Percentiles rank a stretch among this genome's conserved stretches.
phyloP scores from a whole-genome alignment of 768 basidiomycete species.

The Suillus clintonianus region DNA sequence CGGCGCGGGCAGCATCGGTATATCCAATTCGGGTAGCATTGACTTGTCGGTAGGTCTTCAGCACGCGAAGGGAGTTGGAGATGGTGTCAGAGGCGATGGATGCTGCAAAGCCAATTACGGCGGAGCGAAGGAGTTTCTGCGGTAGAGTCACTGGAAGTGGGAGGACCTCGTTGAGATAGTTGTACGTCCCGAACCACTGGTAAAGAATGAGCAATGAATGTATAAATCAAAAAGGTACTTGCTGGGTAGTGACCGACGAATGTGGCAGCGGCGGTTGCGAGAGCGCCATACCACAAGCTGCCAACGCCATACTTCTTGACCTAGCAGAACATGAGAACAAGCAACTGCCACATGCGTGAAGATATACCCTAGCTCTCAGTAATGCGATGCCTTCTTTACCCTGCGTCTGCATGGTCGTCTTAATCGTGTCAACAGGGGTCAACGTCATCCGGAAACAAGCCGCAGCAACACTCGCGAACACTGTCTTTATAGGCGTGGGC shows the following conservation, averaged over 20 bases:
- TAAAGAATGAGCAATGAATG: constrained; percentile 15
- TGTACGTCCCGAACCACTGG: constrained; percentile 87
- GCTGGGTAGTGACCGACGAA: constrained; percentile 93
- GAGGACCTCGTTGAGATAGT: constrained; percentile 67
- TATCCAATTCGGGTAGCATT: constrained; percentile 82
- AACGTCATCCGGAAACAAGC: constrained; percentile 89
- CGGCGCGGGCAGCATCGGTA: constrained; percentile 70
- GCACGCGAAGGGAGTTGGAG: constrained; percentile 86
- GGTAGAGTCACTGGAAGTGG: constrained; percentile 54
- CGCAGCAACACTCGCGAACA: constrained; percentile 76
- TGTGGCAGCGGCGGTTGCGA: constrained; percentile 91
- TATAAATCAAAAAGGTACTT: constrained; percentile 21
- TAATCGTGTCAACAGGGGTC: constrained; percentile 91
- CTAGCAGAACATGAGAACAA: constrained; percentile 35
- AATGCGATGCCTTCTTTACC: constrained; percentile 70
- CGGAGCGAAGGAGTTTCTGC: constrained; percentile 72
- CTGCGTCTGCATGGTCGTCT: constrained; percentile 94
- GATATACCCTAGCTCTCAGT: constrained; percentile 61
- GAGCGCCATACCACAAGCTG: constrained; percentile 86
- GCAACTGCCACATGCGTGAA: not conserved
- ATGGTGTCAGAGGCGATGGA: constrained; percentile 84
- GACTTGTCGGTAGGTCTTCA: constrained; percentile 96
- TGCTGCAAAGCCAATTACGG: constrained; percentile 89
- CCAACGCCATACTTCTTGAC: constrained; percentile 75
- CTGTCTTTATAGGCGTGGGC: constrained; percentile 69